Conservation (phyloP, 257 asterid genomes). For the Verbascum thapsus region DNA sequence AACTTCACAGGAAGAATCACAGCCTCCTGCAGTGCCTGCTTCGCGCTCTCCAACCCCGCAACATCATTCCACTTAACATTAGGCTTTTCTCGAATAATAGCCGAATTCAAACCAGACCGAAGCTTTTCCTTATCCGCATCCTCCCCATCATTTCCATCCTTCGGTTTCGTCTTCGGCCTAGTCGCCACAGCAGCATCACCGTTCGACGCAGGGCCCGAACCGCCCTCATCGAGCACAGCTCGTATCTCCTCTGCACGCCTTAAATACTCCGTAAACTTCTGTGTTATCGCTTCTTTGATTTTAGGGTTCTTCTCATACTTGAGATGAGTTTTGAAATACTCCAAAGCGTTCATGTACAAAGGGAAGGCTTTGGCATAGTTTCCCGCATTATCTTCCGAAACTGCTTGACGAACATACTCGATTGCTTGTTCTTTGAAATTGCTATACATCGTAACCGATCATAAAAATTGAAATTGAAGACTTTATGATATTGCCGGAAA, state of each 20-base stretch:
- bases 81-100: constrained; percentile 92
- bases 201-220: constrained; percentile 67
- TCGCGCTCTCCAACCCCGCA: constrained; percentile 98
- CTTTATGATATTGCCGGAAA: background rate
- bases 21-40: constrained; percentile 97
- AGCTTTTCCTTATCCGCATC: constrained; percentile 91
- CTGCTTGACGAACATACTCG: constrained; percentile 91
- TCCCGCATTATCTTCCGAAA: constrained; percentile 89
- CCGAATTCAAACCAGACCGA: constrained; percentile 85
- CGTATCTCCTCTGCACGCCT: constrained; percentile 99
- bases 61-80: constrained; percentile 98
- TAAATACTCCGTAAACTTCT: constrained; percentile 88
- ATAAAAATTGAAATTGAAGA: constrained; percentile 22
- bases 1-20: constrained; percentile 96
- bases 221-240: constrained; percentile 88
- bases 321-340: constrained; percentile 90
- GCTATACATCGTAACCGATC: constrained; percentile 74
- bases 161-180: constrained; percentile 80
- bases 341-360: constrained; percentile 91
- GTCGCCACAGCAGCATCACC: constrained; percentile 94
- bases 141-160: constrained; percentile 89
- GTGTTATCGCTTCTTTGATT: constrained; percentile 93
- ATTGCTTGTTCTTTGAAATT: constrained; percentile 98
- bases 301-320: constrained; percentile 97
- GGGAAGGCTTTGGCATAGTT: constrained; percentile 96